Evolutionary conservation across 305 asterid genomes (phyloP).

Genomic region (Rubia tinctorum): DNA sequence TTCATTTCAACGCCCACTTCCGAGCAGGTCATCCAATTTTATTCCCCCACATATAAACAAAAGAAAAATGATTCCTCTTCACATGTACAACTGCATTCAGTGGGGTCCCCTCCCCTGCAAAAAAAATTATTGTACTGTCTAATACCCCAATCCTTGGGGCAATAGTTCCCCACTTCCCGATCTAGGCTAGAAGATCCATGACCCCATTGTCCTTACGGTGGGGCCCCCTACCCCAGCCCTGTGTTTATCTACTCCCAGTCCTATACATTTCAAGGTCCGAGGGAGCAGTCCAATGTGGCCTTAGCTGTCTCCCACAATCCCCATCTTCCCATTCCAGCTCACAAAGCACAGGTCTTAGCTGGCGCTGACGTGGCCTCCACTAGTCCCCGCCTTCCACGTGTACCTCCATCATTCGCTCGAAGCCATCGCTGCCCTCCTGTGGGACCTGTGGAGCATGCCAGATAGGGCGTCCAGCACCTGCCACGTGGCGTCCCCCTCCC

Average conservation of each 20-base stretch:
- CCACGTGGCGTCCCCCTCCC: conserved; percentile 89
- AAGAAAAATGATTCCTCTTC: conserved; percentile 22
- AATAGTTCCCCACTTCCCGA: conserved; percentile 8
- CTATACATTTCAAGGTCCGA: not conserved
- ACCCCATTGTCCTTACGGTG: not conserved
- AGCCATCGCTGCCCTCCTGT: conserved; percentile 32
- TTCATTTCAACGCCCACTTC: too few species aligned
- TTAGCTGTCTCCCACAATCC: conserved; percentile 57
- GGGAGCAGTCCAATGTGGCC: conserved; percentile 20
- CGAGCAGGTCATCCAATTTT: not conserved
- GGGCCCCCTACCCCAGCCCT: not conserved
- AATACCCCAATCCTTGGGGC: conserved; percentile 1
- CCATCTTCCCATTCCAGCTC: conserved; percentile 12
- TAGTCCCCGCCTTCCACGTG: conserved; percentile 25
- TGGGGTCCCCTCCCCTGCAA: conserved; percentile 13
- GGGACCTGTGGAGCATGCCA: conserved; percentile 47
- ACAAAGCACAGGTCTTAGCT: conserved; percentile 30
- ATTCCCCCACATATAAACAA: not conserved
- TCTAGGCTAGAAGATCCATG: not conserved
- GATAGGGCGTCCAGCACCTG: conserved; percentile 52
- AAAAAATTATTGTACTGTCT: not conserved
- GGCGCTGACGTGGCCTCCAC: not conserved
- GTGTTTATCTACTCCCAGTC: not conserved
- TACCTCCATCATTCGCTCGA: conserved; percentile 15
- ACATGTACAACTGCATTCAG: conserved; percentile 34